A percentile compares a stretch with the other conserved stretches of the same genome.
These are phyloP conservation scores for Aspergillus luchuensis DNA, from an alignment of 2,329 filamentous ascomycete species.

Conservation along the genomic window DNA sequence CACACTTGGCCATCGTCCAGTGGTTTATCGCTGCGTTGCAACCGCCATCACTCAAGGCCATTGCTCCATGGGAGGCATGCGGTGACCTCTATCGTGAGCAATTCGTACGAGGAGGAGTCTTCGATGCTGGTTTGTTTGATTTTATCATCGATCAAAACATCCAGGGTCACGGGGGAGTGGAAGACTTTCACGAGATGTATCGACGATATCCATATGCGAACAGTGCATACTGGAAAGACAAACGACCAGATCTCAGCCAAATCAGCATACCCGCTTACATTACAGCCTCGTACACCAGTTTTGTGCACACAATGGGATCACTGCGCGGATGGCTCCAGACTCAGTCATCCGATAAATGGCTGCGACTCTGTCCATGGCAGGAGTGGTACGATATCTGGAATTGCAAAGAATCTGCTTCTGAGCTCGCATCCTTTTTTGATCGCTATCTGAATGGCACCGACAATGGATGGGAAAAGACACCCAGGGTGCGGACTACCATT, in stretches of 20 bases:
- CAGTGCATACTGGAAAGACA: conserved; percentile 7
- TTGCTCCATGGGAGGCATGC: conserved; percentile 8
- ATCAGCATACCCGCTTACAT: conserved; percentile 6
- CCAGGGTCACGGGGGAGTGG: conserved; percentile 8
- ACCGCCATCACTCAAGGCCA: conserved; percentile 1
- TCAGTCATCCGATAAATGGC: conserved; percentile 12
- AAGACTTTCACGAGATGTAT: conserved; percentile 13
- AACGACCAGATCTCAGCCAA: conserved; percentile 4
- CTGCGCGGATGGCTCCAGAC: conserved; percentile 16
- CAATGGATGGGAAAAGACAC: conserved; percentile 15
- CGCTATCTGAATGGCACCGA: conserved; percentile 12
- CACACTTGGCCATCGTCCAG: conserved; percentile 4
- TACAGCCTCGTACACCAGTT: conserved; percentile 8
- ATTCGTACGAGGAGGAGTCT: conserved; percentile 1
- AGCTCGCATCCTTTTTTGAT: conserved; percentile 12
- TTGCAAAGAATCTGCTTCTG: conserved; percentile 6
- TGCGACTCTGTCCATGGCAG: conserved; percentile 17
- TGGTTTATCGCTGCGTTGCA: conserved; percentile 8
- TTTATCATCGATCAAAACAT: conserved; percentile 13
- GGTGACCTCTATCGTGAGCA: conserved; percentile 7
- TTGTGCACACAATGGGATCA: conserved; percentile 18
- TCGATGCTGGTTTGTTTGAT: conserved; percentile 7
- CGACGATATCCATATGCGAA: neutral
- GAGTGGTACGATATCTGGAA: conserved; percentile 21
- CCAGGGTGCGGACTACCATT: conserved; percentile 12